A percentile compares a stretch with the other conserved stretches of the same genome.
Conservation (phyloP, 78 protist genomes). For the Dictyostelium brefeldianum region DNA sequence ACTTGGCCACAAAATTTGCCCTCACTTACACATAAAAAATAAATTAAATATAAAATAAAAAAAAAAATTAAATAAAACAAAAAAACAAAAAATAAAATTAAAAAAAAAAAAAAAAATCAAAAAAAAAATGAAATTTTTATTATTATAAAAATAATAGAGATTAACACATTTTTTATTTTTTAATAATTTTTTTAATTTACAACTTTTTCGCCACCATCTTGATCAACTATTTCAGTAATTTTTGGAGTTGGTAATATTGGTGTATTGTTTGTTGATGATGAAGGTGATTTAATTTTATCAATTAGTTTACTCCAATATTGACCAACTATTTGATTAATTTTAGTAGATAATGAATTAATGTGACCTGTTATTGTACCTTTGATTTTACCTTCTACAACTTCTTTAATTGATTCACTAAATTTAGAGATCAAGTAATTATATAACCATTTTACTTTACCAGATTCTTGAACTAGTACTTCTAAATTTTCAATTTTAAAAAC, state of each 20-base stretch:
- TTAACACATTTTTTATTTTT: neutral
- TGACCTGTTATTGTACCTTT: conserved; percentile 57
- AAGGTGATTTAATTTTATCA: conserved; percentile 13
- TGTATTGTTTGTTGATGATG: neutral
- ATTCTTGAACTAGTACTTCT: conserved; percentile 50
- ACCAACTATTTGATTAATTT: conserved; percentile 46
- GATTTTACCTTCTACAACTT: conserved; percentile 46
- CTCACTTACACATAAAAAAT: too few species aligned
- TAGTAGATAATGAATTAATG: conserved; percentile 40
- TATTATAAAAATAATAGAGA: too few species aligned
- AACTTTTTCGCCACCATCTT: neutral
- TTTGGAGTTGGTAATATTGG: neutral
- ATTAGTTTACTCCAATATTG: conserved; percentile 69
- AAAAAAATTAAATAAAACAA: neutral
- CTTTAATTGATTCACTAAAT: conserved; percentile 60
- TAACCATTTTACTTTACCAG: conserved; percentile 64
- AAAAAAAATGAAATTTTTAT: neutral
- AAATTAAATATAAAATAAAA: too few species aligned
- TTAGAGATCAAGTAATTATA: conserved; percentile 67
- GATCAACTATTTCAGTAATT: neutral
- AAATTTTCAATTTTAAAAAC: conserved; percentile 38
- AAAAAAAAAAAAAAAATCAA: too few species aligned
- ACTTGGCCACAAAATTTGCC: too few species aligned
- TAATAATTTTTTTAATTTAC: too few species aligned
- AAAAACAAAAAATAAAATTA: neutral